Evolutionary conservation across 2,329 filamentous ascomycete species (phyloP).

Genomic region (Trichoderma sp.): DNA sequence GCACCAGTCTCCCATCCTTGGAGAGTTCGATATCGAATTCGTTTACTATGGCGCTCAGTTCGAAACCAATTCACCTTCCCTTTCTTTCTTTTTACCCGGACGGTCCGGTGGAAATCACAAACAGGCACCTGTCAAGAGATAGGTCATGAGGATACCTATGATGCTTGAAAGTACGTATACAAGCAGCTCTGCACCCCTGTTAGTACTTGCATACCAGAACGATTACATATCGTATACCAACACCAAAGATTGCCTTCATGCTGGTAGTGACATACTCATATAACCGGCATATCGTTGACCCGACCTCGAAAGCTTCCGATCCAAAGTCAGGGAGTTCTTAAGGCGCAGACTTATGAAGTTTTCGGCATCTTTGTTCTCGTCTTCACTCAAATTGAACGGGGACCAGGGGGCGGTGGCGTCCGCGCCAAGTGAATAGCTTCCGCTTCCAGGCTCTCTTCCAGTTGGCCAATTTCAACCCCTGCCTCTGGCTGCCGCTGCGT

Average conservation of each 20-base stretch:
- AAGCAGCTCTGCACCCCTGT: not conserved
- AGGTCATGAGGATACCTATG: not conserved
- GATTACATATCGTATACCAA: not conserved
- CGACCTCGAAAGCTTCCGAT: not conserved
- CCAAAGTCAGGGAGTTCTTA: not conserved
- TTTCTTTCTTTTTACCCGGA: not conserved
- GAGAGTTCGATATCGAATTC: not conserved
- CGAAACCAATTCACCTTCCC: not conserved
- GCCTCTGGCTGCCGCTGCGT: conserved; percentile 4
- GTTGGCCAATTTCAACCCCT: conserved; percentile 24
- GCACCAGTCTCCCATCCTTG: not conserved
- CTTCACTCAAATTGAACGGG: not conserved
- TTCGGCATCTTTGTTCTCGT: not conserved
- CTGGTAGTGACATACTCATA: not conserved
- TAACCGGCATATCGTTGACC: not conserved
- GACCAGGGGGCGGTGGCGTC: conserved; percentile 12
- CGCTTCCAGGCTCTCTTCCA: conserved; percentile 25
- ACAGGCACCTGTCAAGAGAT: not conserved
- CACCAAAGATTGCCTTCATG: not conserved
- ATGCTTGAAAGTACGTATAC: not conserved
- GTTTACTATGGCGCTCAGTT: not conserved
- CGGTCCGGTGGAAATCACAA: not conserved
- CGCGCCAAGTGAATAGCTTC: conserved; percentile 23
- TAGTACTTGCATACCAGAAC: not conserved
- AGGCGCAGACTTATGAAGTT: not conserved